phyloP scores from a whole-genome alignment of 2,329 filamentous ascomycete species.

The Thielaviopsis musarum region DNA sequence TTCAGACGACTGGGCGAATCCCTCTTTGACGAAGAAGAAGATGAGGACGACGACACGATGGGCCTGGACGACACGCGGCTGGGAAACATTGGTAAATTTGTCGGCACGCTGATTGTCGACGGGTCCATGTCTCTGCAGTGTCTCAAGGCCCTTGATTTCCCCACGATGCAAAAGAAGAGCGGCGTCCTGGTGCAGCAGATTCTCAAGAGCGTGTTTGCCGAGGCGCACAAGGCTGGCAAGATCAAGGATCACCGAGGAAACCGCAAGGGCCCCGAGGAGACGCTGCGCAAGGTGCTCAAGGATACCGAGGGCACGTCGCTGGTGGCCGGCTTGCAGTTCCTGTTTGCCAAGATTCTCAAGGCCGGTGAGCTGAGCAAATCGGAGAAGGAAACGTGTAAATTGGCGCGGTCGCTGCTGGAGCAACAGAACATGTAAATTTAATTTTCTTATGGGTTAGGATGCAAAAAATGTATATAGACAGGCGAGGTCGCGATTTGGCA shows the following conservation, averaged over 20 bases:
- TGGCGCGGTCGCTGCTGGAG: conserved; percentile 23
- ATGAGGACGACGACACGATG: conserved; percentile 31
- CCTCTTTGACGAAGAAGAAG: conserved; percentile 49
- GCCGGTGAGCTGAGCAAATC: conserved; percentile 28
- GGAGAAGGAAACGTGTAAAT: conserved; percentile 30
- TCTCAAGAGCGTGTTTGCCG: conserved; percentile 57
- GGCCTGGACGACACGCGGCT: conserved; percentile 32
- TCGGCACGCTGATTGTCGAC: conserved; percentile 32
- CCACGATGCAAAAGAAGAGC: conserved; percentile 59
- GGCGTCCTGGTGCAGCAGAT: conserved; percentile 66
- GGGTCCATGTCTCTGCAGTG: conserved; percentile 30
- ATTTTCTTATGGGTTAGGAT: background rate
- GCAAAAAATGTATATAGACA: conserved; percentile 6
- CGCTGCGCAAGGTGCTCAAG: conserved; percentile 49
- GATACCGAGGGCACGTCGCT: conserved; percentile 50
- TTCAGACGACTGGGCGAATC: conserved; percentile 76
- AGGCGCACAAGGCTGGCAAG: conserved; percentile 30
- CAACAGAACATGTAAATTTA: conserved; percentile 12
- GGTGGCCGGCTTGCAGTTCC: conserved; percentile 59
- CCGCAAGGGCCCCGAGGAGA: conserved; percentile 23
- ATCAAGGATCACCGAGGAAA: conserved; percentile 22
- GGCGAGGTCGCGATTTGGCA: background rate
- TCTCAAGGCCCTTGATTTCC: conserved; percentile 59
- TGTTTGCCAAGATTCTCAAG: conserved; percentile 58
- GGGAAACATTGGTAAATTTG: conserved; percentile 37